Evolutionary conservation across 2,329 filamentous ascomycete genomes (phyloP), one percentile per base, ranked within the genome.

Genomic region (Fusarium sp.): DNA sequence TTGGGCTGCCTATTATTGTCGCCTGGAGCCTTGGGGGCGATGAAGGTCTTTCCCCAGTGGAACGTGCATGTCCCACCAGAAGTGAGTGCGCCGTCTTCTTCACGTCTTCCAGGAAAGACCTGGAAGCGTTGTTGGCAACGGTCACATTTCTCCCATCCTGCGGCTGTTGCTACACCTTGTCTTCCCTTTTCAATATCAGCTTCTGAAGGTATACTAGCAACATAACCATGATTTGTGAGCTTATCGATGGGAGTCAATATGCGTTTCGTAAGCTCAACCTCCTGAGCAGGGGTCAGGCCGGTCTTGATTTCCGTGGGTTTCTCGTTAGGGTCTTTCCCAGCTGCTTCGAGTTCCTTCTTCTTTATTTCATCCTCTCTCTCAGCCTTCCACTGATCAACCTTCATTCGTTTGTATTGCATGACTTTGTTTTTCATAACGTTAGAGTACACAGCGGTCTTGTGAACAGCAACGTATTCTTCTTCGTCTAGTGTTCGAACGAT

Each of bases 101-200:
- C 89, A 61, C 95, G 89, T 47, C 96, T 91, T 8, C 95, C 94
- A 0, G 95, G 94, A 74, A 97, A 98, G 8, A 98, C 94, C 78
- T 98, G 94, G 78, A 99, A 99, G 28, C 96, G 91, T 39, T 91
- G 90, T 47, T 87, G 87, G 82, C 96, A 99, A 26, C 96, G 92
- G 78, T 98, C 95, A 78, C 96, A 99, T 56, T 90, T 88, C 83
- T 99, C 96, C 87, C 92, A 98, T 54, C 94, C 94, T 59, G 90
- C 88, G 18, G 92, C 89, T 13, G 90, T 86, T 54, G 89, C 85
- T 1, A 94, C 87, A 0, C 91, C 94, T 48, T 88, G 86, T 39
- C 85, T 89, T 1, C 94, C 92, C 57, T 88, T 86, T 58, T 88
- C 84, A 24, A 98, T 89, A 24, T 94, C 92, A 13, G 88, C 87